Conservation (phyloP, 192 early-diverging fungal species). For the Coemansia sp. region DNA sequence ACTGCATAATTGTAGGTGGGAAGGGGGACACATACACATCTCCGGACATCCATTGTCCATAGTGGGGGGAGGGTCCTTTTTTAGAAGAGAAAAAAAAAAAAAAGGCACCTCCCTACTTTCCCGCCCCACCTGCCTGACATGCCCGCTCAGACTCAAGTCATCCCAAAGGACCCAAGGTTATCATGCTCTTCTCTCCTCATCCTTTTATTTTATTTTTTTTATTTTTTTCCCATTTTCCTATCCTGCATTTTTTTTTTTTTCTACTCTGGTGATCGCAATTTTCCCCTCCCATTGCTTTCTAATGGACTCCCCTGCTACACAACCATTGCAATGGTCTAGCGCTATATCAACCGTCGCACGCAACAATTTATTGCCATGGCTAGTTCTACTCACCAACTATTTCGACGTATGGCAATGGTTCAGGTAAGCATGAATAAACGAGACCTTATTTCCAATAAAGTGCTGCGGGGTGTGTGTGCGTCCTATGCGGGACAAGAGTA, state of each 20-base stretch:
- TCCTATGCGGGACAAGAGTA: slow-evolving; percentile 3
- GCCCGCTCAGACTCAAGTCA: neutral
- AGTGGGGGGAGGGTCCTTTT: no score
- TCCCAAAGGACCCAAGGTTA: neutral
- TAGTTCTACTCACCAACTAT: neutral
- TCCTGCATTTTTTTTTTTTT: neutral
- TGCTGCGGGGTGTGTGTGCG: neutral
- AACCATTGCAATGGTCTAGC: neutral
- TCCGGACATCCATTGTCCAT: neutral
- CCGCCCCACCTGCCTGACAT: neutral
- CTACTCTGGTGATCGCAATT: neutral
- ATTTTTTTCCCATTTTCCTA: neutral
- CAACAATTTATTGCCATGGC: neutral
- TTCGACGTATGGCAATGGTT: neutral
- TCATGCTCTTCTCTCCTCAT: neutral
- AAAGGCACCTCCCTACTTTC: neutral
- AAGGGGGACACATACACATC: no score
- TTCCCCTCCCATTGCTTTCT: no score
- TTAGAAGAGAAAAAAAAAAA: no score
- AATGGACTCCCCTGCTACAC: neutral
- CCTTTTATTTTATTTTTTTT: neutral
- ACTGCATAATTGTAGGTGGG: neutral
- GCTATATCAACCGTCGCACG: neutral
- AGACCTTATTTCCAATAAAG: neutral
- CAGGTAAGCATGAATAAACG: neutral